Conservation (phyloP, 306 rosid species). For the Spatholobus suberectus region DNA sequence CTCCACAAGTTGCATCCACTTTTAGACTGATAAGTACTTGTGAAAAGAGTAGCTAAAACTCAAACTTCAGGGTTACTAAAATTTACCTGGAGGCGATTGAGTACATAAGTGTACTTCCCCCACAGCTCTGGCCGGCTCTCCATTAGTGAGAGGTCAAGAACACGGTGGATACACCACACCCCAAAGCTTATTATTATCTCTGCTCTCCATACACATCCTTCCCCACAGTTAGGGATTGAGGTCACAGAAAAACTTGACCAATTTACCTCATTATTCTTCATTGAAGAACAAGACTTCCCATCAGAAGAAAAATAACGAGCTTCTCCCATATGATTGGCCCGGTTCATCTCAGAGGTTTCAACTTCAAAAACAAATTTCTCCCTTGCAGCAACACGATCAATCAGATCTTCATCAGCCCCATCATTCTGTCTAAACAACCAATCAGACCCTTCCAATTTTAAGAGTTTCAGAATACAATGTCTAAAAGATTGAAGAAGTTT, state of each 20-base stretch:
- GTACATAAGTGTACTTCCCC: slow-evolving; percentile 95
- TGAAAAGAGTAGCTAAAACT: background rate
- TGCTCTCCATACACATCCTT: slow-evolving; percentile 87
- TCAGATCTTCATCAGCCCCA: slow-evolving; percentile 93
- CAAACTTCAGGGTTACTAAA: background rate
- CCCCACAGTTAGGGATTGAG: slow-evolving; percentile 88
- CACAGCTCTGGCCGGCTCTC: slow-evolving; percentile 99
- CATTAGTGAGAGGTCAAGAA: slow-evolving; percentile 87
- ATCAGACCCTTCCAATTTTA: slow-evolving; percentile 93
- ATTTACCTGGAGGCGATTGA: slow-evolving; percentile 96
- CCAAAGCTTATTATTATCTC: slow-evolving; percentile 91
- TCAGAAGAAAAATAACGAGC: slow-evolving; percentile 61
- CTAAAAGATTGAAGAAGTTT: slow-evolving; percentile 87
- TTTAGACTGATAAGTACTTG: background rate
- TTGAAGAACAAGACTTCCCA: slow-evolving; percentile 52
- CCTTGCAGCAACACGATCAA: slow-evolving; percentile 87
- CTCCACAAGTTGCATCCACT: background rate
- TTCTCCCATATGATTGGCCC: slow-evolving; percentile 53
- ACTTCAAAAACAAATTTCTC: slow-evolving; percentile 79
- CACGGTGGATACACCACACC: slow-evolving; percentile 97
- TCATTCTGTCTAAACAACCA: slow-evolving; percentile 89
- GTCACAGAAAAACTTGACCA: slow-evolving; percentile 50
- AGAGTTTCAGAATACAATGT: slow-evolving; percentile 77
- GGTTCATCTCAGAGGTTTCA: slow-evolving; percentile 73
- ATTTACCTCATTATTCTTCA: slow-evolving; percentile 34